A percentile compares a stretch with the other conserved stretches of the same genome.
Conservation (phyloP, 441 rosid genomes). For the Erodium trifolium region DNA sequence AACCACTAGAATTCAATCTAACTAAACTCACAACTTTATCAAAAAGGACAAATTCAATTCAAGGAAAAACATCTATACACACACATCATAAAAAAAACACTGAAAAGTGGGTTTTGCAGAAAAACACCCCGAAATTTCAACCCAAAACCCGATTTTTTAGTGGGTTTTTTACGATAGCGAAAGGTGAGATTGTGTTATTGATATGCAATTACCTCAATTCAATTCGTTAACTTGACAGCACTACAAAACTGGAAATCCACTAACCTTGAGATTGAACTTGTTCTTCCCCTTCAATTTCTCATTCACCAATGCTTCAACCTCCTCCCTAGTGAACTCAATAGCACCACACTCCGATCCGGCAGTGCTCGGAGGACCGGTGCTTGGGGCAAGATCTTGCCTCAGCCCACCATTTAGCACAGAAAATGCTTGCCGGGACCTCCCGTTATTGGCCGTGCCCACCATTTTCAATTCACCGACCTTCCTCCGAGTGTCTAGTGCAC, state of each 20-base stretch:
- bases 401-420: constrained; percentile 47
- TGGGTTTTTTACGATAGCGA: no score
- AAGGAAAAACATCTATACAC: neutral
- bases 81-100: no score
- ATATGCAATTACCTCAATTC: neutral
- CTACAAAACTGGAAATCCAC: constrained; percentile 15
- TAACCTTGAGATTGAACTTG: constrained; percentile 66
- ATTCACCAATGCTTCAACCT: constrained; percentile 48
- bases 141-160: no score
- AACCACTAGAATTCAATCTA: neutral
- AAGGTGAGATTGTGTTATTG: no score
- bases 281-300: constrained; percentile 55
- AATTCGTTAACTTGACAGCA: neutral
- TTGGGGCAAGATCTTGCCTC: constrained; percentile 47
- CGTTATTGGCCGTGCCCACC: constrained; percentile 70
- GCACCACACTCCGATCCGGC: constrained; percentile 63
- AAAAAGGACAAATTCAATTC: neutral
- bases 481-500: constrained; percentile 25
- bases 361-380: constrained; percentile 58
- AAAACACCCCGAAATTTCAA: no score
- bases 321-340: constrained; percentile 55
- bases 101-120: no score
- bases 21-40: neutral
- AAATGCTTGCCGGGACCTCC: constrained; percentile 63
- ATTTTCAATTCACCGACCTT: constrained; percentile 34